These are phyloP conservation scores for Pichiaceae sp. DNA, from an alignment of 1,139 yeast genomes.

Conservation along the genomic window DNA sequence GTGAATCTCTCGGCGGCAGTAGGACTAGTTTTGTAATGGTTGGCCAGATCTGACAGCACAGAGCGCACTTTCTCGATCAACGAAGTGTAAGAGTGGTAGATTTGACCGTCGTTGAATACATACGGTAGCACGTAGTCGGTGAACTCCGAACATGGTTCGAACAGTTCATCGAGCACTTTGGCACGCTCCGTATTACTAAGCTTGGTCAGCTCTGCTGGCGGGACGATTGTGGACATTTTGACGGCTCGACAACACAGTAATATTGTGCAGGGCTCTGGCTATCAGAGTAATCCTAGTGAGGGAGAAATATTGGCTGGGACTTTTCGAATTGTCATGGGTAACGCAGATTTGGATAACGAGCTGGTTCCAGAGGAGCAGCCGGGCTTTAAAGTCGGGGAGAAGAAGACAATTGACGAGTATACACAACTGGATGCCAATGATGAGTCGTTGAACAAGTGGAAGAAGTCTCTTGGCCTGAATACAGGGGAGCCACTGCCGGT, in stretches of 20 bases:
- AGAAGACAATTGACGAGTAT: slow-evolving; percentile 82
- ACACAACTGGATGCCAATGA: slow-evolving; percentile 82
- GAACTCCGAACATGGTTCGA: slow-evolving; percentile 60
- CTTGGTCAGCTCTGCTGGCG: background rate
- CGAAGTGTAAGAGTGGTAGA: slow-evolving; percentile 29
- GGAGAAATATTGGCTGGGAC: background rate
- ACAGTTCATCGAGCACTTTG: slow-evolving; percentile 44
- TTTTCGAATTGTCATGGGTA: slow-evolving; percentile 9
- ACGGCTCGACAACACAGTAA: too few relatives aligned
- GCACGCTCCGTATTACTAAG: slow-evolving; percentile 13
- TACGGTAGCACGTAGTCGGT: slow-evolving; percentile 32
- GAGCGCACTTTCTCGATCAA: slow-evolving; percentile 37
- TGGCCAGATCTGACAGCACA: slow-evolving; percentile 23
- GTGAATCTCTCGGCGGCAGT: slow-evolving; percentile 4
- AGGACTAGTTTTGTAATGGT: slow-evolving; percentile 14
- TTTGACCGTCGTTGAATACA: slow-evolving; percentile 15
- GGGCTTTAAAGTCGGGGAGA: slow-evolving; percentile 73
- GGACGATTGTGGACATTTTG: background rate
- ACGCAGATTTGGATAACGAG: slow-evolving; percentile 33
- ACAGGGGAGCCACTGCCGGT: slow-evolving; percentile 52
- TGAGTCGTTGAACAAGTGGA: slow-evolving; percentile 89
- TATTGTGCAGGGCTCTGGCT: too few relatives aligned
- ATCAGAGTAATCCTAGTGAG: background rate
- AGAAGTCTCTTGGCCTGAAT: slow-evolving; percentile 73
- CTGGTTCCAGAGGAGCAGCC: slow-evolving; percentile 55